Evolutionary conservation across 805 yeast species (phyloP), one percentile per base, ranked within the genome.

Genomic region (Candida dajiaensis): DNA sequence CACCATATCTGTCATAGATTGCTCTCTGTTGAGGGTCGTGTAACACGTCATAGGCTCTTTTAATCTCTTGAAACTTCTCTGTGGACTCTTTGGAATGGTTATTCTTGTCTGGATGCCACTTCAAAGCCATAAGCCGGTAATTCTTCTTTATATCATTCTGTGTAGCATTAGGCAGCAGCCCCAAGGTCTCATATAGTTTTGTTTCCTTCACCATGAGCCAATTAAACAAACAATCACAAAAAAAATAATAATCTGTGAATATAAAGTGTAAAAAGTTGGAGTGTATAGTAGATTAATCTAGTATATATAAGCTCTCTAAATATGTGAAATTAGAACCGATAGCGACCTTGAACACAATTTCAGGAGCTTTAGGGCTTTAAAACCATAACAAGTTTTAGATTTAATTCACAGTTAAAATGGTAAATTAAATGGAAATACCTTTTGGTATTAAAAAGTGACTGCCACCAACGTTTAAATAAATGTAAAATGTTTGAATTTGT

Each of bases 51-150:
- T 92, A 80, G 2, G 97, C 97, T 52, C 77, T 78, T 2, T 92
- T 82, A 59, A 89, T 76, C 63, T 88, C 95, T 69, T 90, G 92
- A 69, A 90, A 90, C 71, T 85, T 88, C 64, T 89, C 97, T 38
- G 95, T 94, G 9, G 96, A 96, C 66, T 90, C 97, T 42, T 84
- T 85, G 11, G 83, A 75, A 39, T 56, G 60, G 50, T 86, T 80
- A 58, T 81, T 81, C 71, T 85, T 85, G 70, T 85, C 95, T 49
- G 95, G 95, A 66, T 85, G 95, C 69, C 77, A 82, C 58, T 81
- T 85, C 56, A 85, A 72, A 16, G 95, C 94, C 54, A 55, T 52
- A 42, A 68, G 63, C 61, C 81, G 68, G 62, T 77, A 78, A 3
- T 80, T 81, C 57, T 75, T 77, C 58, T 76, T 78, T 56, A 78